phyloP scores from a whole-genome alignment of 257 asterid genomes.

The Asclepias syriaca region DNA sequence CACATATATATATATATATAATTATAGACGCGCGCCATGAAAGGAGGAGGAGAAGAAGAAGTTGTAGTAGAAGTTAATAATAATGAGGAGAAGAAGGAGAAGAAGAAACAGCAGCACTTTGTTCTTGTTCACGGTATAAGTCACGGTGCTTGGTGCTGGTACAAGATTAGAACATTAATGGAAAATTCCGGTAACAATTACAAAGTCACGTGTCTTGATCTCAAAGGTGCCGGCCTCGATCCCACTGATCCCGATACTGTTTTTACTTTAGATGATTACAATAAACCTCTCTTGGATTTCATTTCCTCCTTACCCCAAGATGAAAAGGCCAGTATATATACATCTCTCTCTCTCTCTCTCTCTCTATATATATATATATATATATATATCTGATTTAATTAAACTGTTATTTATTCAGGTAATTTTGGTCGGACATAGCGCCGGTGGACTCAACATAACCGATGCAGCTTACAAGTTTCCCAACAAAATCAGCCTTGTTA shows the following conservation, averaged over 20 bases:
- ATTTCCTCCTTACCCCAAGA: slow-evolving; percentile 36
- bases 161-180: slow-evolving; percentile 57
- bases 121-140: slow-evolving; percentile 69
- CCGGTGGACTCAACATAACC: slow-evolving; percentile 68
- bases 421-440: slow-evolving; percentile 86
- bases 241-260: slow-evolving; percentile 61
- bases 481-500: slow-evolving; percentile 50
- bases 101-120: slow-evolving; percentile 36
- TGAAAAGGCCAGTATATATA: slow-evolving; percentile 40
- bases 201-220: slow-evolving; percentile 74
- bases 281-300: slow-evolving; percentile 63
- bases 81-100: neutral
- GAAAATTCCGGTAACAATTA: slow-evolving; percentile 62
- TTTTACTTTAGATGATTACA: slow-evolving; percentile 54
- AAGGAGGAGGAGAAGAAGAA: slow-evolving; percentile 16
- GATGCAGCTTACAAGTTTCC: slow-evolving; percentile 61
- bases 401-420: slow-evolving; percentile 35
- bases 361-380: neutral
- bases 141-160: slow-evolving; percentile 94
- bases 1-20: too few species aligned
- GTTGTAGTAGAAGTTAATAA: neutral
- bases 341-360: too few species aligned
- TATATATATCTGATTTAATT: neutral
- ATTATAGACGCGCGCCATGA: neutral
- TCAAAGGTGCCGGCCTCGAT: slow-evolving; percentile 59